phyloP scores from a whole-genome alignment of 2,329 filamentous ascomycete species.

The Cercospora janseana region DNA sequence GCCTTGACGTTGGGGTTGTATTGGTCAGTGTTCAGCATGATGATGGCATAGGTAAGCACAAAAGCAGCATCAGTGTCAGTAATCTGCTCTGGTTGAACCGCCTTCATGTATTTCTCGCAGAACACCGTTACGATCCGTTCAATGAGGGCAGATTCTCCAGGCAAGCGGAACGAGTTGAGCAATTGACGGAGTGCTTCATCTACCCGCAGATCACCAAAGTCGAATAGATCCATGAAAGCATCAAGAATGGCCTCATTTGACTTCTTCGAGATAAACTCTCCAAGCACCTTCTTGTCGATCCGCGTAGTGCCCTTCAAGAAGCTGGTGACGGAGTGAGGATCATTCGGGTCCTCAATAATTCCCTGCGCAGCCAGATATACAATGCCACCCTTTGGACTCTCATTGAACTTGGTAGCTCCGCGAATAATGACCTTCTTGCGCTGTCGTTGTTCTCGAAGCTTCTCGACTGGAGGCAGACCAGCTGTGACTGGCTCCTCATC shows the following conservation, averaged over 20 bases:
- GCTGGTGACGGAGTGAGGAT: conserved; percentile 74
- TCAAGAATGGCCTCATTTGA: conserved; percentile 81
- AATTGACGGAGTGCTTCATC: conserved; percentile 85
- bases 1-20: conserved; percentile 87
- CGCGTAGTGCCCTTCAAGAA: conserved; percentile 86
- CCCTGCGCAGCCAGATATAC: conserved; percentile 81
- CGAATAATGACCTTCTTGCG: conserved; percentile 87
- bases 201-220: conserved; percentile 81
- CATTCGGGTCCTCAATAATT: conserved; percentile 72
- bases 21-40: conserved; percentile 95
- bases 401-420: conserved; percentile 89
- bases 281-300: conserved; percentile 84
- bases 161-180: conserved; percentile 88
- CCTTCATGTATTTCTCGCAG: conserved; percentile 76
- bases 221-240: conserved; percentile 81
- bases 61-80: conserved; percentile 85
- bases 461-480: conserved; percentile 63
- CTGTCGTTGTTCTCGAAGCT: conserved; percentile 68
- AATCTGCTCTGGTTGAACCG: conserved; percentile 68
- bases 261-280: conserved; percentile 89
- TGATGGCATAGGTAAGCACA: conserved; percentile 90
- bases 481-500: conserved; percentile 65
- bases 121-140: conserved; percentile 88
- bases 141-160: conserved; percentile 89
- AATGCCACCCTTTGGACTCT: conserved; percentile 85